Percentiles rank a stretch among this genome's conserved stretches.
phyloP scores from a whole-genome alignment of 2,329 filamentous ascomycete genomes.

The Endoconidiophora polonica region DNA sequence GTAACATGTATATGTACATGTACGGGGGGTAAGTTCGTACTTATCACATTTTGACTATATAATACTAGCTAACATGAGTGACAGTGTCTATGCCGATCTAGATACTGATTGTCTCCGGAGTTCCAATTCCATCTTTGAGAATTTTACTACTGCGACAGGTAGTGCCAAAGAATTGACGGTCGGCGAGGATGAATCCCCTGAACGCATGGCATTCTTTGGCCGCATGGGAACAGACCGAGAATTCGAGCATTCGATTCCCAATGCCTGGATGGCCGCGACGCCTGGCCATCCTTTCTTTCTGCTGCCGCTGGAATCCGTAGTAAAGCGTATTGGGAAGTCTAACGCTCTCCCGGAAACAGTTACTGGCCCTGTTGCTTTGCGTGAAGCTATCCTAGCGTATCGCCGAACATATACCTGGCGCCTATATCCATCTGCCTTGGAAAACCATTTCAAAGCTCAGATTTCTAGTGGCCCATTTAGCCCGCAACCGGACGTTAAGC shows the following conservation, averaged over 20 bases:
- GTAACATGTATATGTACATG: slow-evolving; percentile 23
- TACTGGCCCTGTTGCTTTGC: slow-evolving; percentile 14
- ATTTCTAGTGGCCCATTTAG: slow-evolving; percentile 5
- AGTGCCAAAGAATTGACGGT: background rate
- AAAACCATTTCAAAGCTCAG: slow-evolving; percentile 5
- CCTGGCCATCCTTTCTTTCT: slow-evolving; percentile 22
- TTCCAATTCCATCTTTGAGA: slow-evolving; percentile 16
- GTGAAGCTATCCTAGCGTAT: slow-evolving; percentile 13
- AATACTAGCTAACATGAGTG: background rate
- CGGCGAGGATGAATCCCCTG: background rate
- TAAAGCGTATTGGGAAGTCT: slow-evolving; percentile 7
- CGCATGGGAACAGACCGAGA: slow-evolving; percentile 19
- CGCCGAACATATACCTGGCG: slow-evolving; percentile 3
- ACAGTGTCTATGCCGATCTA: slow-evolving; percentile 19
- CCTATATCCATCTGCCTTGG: background rate
- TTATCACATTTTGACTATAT: background rate
- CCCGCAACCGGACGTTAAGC: background rate
- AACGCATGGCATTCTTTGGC: slow-evolving; percentile 18
- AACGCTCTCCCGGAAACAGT: slow-evolving; percentile 8
- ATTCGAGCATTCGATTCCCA: slow-evolving; percentile 21
- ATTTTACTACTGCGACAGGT: slow-evolving; percentile 13
- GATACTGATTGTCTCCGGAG: slow-evolving; percentile 20
- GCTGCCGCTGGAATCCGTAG: slow-evolving; percentile 16
- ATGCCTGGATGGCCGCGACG: slow-evolving; percentile 23
- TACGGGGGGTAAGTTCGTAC: slow-evolving; percentile 19